Conservation (phyloP, 192 early-diverging fungal species). For the Rhizophagus clarus region DNA sequence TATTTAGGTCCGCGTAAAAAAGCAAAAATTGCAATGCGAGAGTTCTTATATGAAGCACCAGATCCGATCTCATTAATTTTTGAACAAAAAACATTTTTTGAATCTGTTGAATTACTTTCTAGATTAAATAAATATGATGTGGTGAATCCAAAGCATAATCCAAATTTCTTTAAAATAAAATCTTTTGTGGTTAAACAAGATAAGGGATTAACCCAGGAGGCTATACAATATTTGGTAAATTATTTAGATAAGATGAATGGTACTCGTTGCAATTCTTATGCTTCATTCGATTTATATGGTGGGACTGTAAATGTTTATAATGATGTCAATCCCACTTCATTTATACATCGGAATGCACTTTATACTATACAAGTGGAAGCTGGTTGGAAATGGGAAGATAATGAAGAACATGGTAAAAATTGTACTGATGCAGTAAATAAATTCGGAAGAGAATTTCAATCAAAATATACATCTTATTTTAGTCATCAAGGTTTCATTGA, state of each 20-base stretch:
- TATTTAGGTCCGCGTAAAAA: neutral
- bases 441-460: constrained; percentile 24
- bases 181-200: neutral
- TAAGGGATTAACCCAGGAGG: neutral
- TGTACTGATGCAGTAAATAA: constrained; percentile 20
- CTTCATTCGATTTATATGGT: neutral
- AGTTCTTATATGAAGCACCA: neutral
- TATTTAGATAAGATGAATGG: neutral
- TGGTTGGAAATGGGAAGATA: neutral
- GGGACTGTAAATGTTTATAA: constrained; percentile 12
- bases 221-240: neutral
- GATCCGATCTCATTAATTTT: too few species aligned
- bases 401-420: neutral
- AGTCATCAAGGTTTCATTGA: constrained; percentile 38
- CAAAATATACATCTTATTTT: constrained; percentile 17
- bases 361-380: constrained; percentile 19
- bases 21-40: too few species aligned
- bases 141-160: neutral
- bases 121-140: neutral
- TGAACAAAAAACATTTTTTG: neutral
- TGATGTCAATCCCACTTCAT: neutral
- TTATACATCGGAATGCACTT: constrained; percentile 19
- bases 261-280: neutral
- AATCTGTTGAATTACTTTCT: neutral
- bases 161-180: neutral